Evolutionary conservation across 148 eudicot species (phyloP).

Genomic region (Diospyros kaki): DNA sequence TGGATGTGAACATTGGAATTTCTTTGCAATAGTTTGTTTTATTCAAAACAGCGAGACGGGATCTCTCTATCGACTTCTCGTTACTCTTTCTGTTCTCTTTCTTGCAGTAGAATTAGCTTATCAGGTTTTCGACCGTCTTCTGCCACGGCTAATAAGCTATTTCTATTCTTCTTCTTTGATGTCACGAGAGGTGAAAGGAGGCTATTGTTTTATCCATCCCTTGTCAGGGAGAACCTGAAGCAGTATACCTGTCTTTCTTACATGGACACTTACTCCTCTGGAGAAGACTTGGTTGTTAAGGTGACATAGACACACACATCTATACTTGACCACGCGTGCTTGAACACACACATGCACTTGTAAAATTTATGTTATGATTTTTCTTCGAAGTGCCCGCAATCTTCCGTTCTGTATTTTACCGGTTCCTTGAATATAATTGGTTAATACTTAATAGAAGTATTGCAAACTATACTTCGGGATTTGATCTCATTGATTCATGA

Average conservation of each 20-base stretch:
- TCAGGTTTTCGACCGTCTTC: conserved; percentile 15
- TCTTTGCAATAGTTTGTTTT: neutral
- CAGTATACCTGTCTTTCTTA: neutral
- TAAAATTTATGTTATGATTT: too few species aligned
- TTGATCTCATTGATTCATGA: neutral
- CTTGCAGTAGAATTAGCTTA: conserved; percentile 13
- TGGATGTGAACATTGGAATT: neutral
- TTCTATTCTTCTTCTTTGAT: conserved; percentile 16
- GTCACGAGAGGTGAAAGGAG: conserved; percentile 34
- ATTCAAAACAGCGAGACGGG: neutral
- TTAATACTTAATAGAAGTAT: neutral
- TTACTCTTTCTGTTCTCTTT: conserved; percentile 24
- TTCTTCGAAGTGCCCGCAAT: neutral
- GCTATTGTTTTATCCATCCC: conserved; percentile 25
- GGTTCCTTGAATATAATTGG: neutral
- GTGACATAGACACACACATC: conserved; percentile 21
- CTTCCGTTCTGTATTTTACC: neutral
- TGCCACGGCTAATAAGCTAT: conserved; percentile 10
- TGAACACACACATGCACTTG: too few species aligned
- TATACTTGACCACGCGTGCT: neutral
- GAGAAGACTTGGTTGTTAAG: conserved; percentile 78
- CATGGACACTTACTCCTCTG: conserved; percentile 85
- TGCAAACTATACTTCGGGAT: neutral
- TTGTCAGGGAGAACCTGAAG: conserved; percentile 23
- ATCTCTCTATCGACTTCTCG: conserved; percentile 18